Conservation (phyloP, 2,329 filamentous ascomycete genomes). For the Diaporthe ilicicola region DNA sequence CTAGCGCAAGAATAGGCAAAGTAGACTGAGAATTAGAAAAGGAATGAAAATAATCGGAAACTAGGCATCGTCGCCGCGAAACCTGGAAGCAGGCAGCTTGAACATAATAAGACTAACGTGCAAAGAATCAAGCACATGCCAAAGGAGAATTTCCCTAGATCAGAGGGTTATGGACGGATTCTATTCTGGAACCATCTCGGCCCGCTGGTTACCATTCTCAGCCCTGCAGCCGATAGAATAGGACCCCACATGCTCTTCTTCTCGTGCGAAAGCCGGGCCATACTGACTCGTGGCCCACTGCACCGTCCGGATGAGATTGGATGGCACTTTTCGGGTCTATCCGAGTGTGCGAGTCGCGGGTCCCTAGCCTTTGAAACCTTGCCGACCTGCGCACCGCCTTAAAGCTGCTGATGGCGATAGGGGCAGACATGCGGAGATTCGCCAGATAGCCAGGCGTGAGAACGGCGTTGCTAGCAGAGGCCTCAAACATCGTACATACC, state of each 20-base stretch:
- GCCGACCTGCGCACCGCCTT: background rate
- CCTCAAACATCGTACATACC: accelerated
- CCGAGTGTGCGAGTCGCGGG: background rate
- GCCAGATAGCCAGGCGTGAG: background rate
- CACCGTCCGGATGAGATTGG: constrained; percentile 7
- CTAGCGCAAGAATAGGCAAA: background rate
- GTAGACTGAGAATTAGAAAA: background rate
- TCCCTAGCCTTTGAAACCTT: background rate
- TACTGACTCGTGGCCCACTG: constrained; percentile 8
- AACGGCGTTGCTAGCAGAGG: too few species aligned
- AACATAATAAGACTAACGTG: background rate
- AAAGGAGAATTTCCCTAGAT: background rate
- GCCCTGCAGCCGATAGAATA: constrained; percentile 4
- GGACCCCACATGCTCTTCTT: background rate
- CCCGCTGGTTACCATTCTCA: constrained; percentile 4
- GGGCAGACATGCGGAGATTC: background rate
- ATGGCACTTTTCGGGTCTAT: constrained; percentile 7
- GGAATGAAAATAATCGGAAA: background rate
- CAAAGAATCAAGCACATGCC: background rate
- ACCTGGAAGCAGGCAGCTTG: too few species aligned
- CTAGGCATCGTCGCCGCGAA: background rate
- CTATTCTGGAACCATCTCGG: constrained; percentile 10
- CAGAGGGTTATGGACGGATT: constrained; percentile 3
- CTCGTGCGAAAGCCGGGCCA: background rate
- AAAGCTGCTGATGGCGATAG: background rate